Conservation (phyloP, 805 yeast genomes). For the Blastobotrys robertii region DNA sequence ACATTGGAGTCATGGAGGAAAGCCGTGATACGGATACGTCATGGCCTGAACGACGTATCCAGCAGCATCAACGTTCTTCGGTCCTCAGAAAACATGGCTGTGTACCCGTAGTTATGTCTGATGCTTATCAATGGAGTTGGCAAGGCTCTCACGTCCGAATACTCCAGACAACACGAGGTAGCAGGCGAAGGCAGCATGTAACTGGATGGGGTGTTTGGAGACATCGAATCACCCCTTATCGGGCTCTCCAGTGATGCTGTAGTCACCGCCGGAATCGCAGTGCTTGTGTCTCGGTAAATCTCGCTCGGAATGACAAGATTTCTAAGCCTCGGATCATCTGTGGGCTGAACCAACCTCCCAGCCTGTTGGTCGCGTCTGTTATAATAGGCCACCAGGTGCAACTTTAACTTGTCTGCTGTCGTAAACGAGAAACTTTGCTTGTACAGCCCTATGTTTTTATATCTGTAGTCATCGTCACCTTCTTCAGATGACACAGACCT, state of each 20-base stretch:
- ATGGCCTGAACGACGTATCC: constrained; percentile 12
- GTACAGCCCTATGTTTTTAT: constrained; percentile 44
- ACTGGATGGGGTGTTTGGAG: no score
- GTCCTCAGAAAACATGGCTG: no score
- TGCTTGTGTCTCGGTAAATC: constrained; percentile 27
- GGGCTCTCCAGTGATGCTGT: constrained; percentile 4
- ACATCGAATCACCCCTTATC: no score
- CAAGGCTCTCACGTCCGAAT: no score
- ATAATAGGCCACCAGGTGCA: constrained; percentile 53
- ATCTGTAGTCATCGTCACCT: constrained; percentile 27
- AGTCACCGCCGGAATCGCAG: constrained; percentile 14
- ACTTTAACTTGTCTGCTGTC: constrained; percentile 40
- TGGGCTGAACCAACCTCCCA: constrained; percentile 32
- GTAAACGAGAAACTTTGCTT: constrained; percentile 56
- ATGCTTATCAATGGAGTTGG: no score
- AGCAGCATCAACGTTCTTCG: not conserved
- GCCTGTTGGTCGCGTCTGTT: constrained; percentile 21
- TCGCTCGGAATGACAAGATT: constrained; percentile 27
- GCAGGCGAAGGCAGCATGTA: no score
- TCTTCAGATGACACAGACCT: constrained; percentile 1
- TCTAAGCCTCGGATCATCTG: constrained; percentile 33
- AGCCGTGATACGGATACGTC: no score
- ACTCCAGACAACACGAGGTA: no score
- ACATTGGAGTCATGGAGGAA: no score
- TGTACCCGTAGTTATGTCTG: no score